phyloP scores from a whole-genome alignment of 352 stramenopile genomes.

The Phytophthora nicotianae region DNA sequence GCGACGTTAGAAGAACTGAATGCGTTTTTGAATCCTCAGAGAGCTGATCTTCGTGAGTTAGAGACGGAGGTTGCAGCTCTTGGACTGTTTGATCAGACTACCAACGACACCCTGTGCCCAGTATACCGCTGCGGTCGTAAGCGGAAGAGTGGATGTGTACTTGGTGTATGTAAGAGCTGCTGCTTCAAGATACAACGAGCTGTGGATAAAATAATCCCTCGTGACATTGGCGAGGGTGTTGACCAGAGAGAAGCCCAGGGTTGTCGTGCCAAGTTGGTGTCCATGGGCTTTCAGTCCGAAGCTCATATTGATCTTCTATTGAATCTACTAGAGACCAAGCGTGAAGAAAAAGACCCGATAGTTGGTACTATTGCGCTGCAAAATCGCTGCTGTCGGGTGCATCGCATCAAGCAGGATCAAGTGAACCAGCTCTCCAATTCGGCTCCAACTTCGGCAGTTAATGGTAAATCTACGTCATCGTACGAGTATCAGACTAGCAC shows the following conservation, averaged over 20 bases:
- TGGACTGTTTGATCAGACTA: constrained; percentile 25
- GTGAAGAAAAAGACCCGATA: not conserved
- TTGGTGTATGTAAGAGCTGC: constrained; percentile 56
- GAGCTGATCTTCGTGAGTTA: constrained; percentile 24
- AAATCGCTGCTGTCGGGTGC: constrained; percentile 35
- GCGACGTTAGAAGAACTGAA: constrained; percentile 41
- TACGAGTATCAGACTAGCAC: constrained; percentile 48
- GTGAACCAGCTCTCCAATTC: not conserved
- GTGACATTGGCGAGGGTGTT: not conserved
- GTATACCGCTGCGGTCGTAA: constrained; percentile 48
- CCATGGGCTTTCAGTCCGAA: constrained; percentile 35
- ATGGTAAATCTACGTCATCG: not conserved
- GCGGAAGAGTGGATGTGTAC: constrained; percentile 45
- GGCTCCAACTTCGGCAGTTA: not conserved
- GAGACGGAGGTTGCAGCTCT: constrained; percentile 39
- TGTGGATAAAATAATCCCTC: constrained; percentile 25
- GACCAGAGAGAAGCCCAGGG: constrained; percentile 14
- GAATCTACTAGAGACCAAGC: constrained; percentile 20
- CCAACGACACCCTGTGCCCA: constrained; percentile 32
- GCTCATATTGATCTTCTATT: constrained; percentile 24
- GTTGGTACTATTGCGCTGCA: not conserved
- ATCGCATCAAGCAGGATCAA: constrained; percentile 28
- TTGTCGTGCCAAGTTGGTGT: constrained; percentile 27
- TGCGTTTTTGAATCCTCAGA: constrained; percentile 38
- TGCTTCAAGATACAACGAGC: constrained; percentile 51